phyloP scores from a whole-genome alignment of 2,329 filamentous ascomycete genomes.

The Dactylellina cionopaga region DNA sequence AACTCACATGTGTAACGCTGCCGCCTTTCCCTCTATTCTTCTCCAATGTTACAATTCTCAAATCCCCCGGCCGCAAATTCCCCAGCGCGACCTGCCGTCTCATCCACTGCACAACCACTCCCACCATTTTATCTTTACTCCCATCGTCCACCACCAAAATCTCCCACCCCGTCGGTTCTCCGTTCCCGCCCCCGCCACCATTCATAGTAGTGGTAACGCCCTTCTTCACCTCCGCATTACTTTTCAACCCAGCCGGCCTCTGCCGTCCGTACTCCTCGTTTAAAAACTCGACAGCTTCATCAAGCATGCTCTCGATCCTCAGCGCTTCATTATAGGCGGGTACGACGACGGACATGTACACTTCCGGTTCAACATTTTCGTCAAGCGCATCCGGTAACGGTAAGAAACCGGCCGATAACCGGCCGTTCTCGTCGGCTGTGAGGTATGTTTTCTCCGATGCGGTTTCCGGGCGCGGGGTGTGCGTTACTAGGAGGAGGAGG shows the following conservation, averaged over 20 bases:
- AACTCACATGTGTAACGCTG: conserved; percentile 77
- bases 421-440: conserved; percentile 71
- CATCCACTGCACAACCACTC: conserved; percentile 83
- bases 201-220: conserved; percentile 48
- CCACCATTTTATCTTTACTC: conserved; percentile 81
- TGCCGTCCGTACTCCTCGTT: conserved; percentile 52
- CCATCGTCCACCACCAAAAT: conserved; percentile 93
- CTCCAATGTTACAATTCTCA: conserved; percentile 80
- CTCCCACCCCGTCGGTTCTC: conserved; percentile 76
- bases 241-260: not conserved
- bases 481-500: conserved; percentile 77
- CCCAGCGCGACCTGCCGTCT: conserved; percentile 68
- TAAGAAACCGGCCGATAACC: conserved; percentile 58
- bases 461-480: conserved; percentile 77
- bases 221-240: conserved; percentile 53
- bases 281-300: conserved; percentile 89
- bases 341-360: conserved; percentile 91
- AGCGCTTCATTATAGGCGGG: conserved; percentile 95
- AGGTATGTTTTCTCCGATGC: conserved; percentile 86
- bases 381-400: conserved; percentile 61
- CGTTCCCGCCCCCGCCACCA: conserved; percentile 55
- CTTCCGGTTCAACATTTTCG: conserved; percentile 65
- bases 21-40: conserved; percentile 94
- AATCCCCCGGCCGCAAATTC: conserved; percentile 75
- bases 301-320: conserved; percentile 82